phyloP scores from a whole-genome alignment of 371 early-diverging fungal genomes.

The Mucor sp. region DNA sequence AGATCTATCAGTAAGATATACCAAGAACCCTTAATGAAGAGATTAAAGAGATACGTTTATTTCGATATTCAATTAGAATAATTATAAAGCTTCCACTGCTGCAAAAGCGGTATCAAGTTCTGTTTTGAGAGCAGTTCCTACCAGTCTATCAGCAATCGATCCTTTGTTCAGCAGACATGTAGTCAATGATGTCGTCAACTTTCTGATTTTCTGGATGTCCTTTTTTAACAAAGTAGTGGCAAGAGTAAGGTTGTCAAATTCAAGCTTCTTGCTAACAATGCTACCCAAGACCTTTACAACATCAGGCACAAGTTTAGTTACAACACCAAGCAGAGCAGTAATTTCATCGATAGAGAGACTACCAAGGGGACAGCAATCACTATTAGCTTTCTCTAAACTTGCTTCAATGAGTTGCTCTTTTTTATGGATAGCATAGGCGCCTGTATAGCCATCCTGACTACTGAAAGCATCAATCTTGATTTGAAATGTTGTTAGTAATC shows the following conservation, averaged over 20 bases:
- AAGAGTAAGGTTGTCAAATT: constrained; percentile 10
- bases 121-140: not conserved
- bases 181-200: not conserved
- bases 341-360: constrained; percentile 17
- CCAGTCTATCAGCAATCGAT: not conserved
- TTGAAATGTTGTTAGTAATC: not conserved
- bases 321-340: constrained; percentile 14
- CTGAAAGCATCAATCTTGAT: constrained; percentile 19
- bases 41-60: no score
- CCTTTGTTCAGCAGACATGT: not conserved
- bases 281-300: constrained; percentile 10
- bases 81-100: not conserved
- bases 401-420: constrained; percentile 14
- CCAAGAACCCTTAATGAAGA: no score
- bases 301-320: constrained; percentile 10
- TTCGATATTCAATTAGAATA: not conserved
- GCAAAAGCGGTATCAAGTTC: not conserved
- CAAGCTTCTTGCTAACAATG: constrained; percentile 18
- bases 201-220: constrained; percentile 2
- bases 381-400: constrained; percentile 9
- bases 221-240: constrained; percentile 17
- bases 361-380: constrained; percentile 11
- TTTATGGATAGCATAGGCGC: constrained; percentile 12
- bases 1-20: no score
- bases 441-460: constrained; percentile 10